These are phyloP conservation scores for Saccharomycopsis olivae DNA, from an alignment of 805 yeast genomes.

Conservation along the genomic window DNA sequence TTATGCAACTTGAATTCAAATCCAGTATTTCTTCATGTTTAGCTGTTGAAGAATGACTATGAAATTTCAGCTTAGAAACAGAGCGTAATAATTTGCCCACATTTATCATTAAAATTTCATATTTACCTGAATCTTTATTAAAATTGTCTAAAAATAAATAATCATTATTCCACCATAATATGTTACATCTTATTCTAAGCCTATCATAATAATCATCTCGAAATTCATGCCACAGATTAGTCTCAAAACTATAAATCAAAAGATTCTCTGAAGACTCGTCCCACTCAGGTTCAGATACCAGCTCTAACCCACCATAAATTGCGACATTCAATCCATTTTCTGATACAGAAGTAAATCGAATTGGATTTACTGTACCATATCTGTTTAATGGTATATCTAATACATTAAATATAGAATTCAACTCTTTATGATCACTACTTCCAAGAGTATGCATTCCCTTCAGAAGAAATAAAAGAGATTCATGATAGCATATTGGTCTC, in stretches of 20 bases:
- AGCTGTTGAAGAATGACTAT: neutral
- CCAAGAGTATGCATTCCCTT: slow-evolving; percentile 20
- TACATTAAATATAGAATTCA: slow-evolving; percentile 5
- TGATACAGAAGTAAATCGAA: slow-evolving; percentile 20
- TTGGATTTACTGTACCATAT: slow-evolving; percentile 8
- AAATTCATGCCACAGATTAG: slow-evolving; percentile 23
- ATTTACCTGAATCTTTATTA: slow-evolving; percentile 11
- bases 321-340: slow-evolving; percentile 22
- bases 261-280: slow-evolving; percentile 9
- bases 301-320: slow-evolving; percentile 17
- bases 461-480: slow-evolving; percentile 21
- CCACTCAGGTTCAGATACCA: neutral
- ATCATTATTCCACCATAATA: slow-evolving; percentile 17
- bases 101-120: slow-evolving; percentile 16
- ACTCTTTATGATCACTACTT: neutral
- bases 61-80: neutral
- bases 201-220: slow-evolving; percentile 19
- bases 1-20: slow-evolving; percentile 21
- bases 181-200: slow-evolving; percentile 9
- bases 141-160: slow-evolving; percentile 15
- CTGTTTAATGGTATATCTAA: slow-evolving; percentile 8
- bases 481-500: slow-evolving; percentile 20
- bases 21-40: neutral
- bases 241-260: slow-evolving; percentile 20
- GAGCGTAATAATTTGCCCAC: slow-evolving; percentile 4